These are phyloP conservation scores for Strigomonas culicis DNA, from an alignment of 208 protist genomes.

Conservation along the genomic window DNA sequence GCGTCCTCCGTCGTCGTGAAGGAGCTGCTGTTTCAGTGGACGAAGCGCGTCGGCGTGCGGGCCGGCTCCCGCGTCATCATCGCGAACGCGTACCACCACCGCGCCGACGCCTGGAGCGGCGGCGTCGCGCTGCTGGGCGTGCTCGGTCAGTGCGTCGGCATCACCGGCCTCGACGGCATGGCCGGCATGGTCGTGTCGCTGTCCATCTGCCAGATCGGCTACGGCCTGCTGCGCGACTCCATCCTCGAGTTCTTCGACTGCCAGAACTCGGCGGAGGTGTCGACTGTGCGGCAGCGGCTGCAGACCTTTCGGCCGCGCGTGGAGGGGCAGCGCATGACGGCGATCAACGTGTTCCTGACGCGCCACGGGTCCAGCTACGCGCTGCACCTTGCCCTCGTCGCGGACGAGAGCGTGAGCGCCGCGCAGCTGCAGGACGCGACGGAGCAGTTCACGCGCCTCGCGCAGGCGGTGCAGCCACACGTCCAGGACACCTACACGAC, in stretches of 20 bases:
- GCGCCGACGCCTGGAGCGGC: conserved; percentile 86
- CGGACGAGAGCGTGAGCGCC: conserved; percentile 31
- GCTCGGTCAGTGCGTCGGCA: conserved; percentile 52
- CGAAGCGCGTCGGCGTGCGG: conserved; percentile 54
- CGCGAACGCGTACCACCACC: conserved; percentile 88
- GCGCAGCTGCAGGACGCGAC: conserved; percentile 30
- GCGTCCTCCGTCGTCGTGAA: conserved; percentile 67
- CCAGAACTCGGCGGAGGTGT: conserved; percentile 67
- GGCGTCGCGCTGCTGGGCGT: conserved; percentile 79
- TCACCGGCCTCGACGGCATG: conserved; percentile 74
- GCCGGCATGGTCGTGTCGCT: conserved; percentile 74
- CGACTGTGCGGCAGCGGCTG: conserved; percentile 51
- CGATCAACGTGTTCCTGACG: conserved; percentile 82
- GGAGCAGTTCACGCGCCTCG: conserved; percentile 49
- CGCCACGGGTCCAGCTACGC: conserved; percentile 81
- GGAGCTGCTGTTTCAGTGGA: conserved; percentile 83
- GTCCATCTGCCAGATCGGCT: conserved; percentile 81
- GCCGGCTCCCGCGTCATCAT: conserved; percentile 82
- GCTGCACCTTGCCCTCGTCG: conserved; percentile 70
- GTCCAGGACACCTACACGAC: conserved; percentile 66
- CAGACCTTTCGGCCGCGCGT: conserved; percentile 48
- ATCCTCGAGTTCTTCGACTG: conserved; percentile 87
- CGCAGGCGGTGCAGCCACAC: conserved; percentile 28
- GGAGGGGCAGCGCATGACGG: conserved; percentile 25
- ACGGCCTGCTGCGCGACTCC: conserved; percentile 46